Evolutionary conservation across 2,329 filamentous ascomycete species (phyloP).

Genomic region (Geosmithia morbida): DNA sequence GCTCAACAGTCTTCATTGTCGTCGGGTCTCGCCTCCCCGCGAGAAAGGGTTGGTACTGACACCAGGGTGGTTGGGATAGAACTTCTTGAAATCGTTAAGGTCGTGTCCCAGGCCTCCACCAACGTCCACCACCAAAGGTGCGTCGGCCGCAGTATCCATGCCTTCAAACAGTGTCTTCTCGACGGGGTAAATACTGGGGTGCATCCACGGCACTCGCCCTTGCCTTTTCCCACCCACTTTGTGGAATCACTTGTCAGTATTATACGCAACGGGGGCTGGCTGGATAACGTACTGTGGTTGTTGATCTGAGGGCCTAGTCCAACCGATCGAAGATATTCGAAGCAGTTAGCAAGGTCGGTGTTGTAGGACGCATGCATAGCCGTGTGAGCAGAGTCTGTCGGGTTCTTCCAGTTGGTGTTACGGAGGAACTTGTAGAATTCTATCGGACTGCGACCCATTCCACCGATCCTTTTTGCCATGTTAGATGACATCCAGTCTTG

Average conservation of each 20-base stretch:
- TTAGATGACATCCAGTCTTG: background rate
- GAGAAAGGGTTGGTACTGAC: too few relatives aligned
- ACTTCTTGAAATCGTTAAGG: constrained; percentile 14
- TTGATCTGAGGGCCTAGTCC: constrained; percentile 18
- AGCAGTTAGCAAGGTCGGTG: constrained; percentile 16
- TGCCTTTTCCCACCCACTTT: constrained; percentile 7
- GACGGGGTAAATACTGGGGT: constrained; percentile 18
- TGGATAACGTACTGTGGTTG: constrained; percentile 10
- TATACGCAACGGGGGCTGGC: background rate
- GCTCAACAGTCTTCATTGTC: too few relatives aligned
- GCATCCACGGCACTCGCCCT: constrained; percentile 18
- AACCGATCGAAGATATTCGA: constrained; percentile 14
- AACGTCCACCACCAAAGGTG: constrained; percentile 17
- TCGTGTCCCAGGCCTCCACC: constrained; percentile 20
- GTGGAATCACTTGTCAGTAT: background rate
- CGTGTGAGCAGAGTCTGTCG: constrained; percentile 6
- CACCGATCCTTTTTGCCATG: constrained; percentile 1
- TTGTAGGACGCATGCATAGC: constrained; percentile 13
- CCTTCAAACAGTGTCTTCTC: constrained; percentile 14
- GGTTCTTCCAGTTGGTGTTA: constrained; percentile 12
- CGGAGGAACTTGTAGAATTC: constrained; percentile 16
- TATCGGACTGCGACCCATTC: constrained; percentile 6
- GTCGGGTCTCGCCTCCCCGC: too few relatives aligned
- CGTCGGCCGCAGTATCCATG: constrained; percentile 10
- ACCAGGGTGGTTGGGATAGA: constrained; percentile 21